phyloP scores from a whole-genome alignment of 805 yeast species.

The Kregervanrija delftensis region DNA sequence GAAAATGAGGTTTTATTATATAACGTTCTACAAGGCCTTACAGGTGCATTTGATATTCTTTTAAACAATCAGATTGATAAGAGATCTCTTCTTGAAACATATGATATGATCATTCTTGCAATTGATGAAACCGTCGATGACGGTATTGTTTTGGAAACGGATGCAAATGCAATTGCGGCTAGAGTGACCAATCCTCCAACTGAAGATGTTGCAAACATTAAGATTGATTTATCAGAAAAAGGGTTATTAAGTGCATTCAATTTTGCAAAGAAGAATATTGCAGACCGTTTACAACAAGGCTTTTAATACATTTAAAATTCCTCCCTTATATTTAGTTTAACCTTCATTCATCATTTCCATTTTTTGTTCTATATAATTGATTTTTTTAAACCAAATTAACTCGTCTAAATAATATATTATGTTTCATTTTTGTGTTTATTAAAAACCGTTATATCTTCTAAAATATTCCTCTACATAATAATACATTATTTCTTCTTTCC shows the following conservation, averaged over 20 bases:
- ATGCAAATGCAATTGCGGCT: conserved; percentile 77
- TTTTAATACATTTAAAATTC: conserved; percentile 13
- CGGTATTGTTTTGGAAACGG: conserved; percentile 87
- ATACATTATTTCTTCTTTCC: conserved; percentile 16
- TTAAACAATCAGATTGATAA: conserved; percentile 69
- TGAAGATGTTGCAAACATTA: conserved; percentile 52
- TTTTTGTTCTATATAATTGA: neutral
- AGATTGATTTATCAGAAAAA: conserved; percentile 63
- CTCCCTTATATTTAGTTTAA: neutral
- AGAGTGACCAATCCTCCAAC: conserved; percentile 87
- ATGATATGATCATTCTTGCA: conserved; percentile 79
- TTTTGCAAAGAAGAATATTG: conserved; percentile 68
- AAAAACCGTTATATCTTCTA: too few species aligned
- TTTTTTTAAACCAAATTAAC: neutral
- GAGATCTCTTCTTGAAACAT: conserved; percentile 69
- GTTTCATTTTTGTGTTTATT: neutral
- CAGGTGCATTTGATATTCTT: conserved; percentile 74
- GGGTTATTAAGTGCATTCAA: conserved; percentile 81
- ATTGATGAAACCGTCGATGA: conserved; percentile 92
- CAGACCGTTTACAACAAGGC: conserved; percentile 36
- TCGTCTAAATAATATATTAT: neutral
- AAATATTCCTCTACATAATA: neutral
- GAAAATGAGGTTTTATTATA: conserved; percentile 83
- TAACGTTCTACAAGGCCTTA: conserved; percentile 68
- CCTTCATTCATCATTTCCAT: too few species aligned